These are phyloP conservation scores for Neurospora sp. DNA, from an alignment of 495 filamentous ascomycete species.

Conservation along the genomic window DNA sequence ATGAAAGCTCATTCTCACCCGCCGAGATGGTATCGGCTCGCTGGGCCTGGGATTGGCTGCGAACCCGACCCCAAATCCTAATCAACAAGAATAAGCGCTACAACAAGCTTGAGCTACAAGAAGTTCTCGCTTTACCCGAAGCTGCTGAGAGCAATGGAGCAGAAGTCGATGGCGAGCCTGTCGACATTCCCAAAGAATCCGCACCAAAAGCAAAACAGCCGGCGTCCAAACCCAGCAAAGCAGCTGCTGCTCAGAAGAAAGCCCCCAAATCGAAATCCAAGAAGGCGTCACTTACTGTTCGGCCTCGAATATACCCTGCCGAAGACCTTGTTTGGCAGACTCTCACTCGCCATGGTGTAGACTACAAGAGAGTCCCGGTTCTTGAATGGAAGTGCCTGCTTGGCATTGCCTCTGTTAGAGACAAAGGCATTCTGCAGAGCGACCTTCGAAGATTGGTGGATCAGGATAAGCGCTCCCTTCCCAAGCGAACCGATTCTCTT, in stretches of 20 bases:
- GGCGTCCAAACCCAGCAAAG: background rate
- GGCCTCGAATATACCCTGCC: slow-evolving; percentile 27
- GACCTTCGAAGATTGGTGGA: slow-evolving; percentile 64
- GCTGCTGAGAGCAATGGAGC: slow-evolving; percentile 3
- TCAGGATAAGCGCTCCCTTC: slow-evolving; percentile 84
- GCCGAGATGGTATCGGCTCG: slow-evolving; percentile 25
- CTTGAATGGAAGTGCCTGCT: slow-evolving; percentile 68
- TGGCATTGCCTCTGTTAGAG: slow-evolving; percentile 64
- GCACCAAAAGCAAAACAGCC: background rate
- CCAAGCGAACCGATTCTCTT: slow-evolving; percentile 66
- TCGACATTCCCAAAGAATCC: background rate
- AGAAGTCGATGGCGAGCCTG: background rate
- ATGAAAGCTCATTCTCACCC: slow-evolving; percentile 10
- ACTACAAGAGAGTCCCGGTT: slow-evolving; percentile 53
- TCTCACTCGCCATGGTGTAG: slow-evolving; percentile 68
- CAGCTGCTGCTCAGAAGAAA: background rate
- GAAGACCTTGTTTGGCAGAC: slow-evolving; percentile 58
- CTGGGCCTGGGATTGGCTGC: slow-evolving; percentile 38
- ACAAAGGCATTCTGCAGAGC: slow-evolving; percentile 66
- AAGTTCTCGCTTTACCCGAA: slow-evolving; percentile 34
- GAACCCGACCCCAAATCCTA: slow-evolving; percentile 30
- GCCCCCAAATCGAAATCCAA: slow-evolving; percentile 5
- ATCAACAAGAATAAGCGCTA: slow-evolving; percentile 30
- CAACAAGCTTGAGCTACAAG: slow-evolving; percentile 29
- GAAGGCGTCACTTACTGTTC: slow-evolving; percentile 14